phyloP scores from a whole-genome alignment of 441 rosid genomes.

The Croton laevigatus region DNA sequence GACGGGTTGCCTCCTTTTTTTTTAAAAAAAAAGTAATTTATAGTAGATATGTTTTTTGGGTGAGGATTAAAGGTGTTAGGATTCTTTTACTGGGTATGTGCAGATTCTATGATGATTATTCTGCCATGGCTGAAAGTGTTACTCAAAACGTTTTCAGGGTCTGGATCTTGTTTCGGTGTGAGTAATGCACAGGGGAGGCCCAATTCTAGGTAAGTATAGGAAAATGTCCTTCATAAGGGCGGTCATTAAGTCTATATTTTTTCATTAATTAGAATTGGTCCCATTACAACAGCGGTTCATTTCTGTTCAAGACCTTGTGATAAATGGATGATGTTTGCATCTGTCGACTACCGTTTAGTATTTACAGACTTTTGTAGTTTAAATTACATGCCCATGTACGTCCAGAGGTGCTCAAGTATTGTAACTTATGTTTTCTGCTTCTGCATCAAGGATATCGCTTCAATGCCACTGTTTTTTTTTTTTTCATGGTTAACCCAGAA shows the following conservation, averaged over 20 bases:
- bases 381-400: neutral
- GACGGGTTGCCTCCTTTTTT: conserved; percentile 19
- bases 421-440: neutral
- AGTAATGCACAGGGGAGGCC: conserved; percentile 32
- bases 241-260: neutral
- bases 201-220: conserved; percentile 31
- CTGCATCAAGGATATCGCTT: neutral
- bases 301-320: conserved; percentile 21
- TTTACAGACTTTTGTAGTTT: neutral
- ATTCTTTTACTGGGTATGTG: conserved; percentile 23
- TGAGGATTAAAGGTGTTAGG: conserved; percentile 6
- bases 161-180: conserved; percentile 33
- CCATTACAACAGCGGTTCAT: conserved; percentile 12
- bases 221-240: conserved; percentile 22
- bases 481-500: neutral
- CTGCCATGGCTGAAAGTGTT: conserved; percentile 29
- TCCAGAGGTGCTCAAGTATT: neutral
- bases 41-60: conserved; percentile 19
- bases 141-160: conserved; percentile 55
- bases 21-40: neutral
- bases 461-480: neutral
- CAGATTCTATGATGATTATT: conserved; percentile 21
- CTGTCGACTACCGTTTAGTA: neutral
- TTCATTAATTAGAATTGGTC: conserved; percentile 9
- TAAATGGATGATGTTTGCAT: conserved; percentile 24